Evolutionary conservation across 352 stramenopile genomes (phyloP).

Genomic region (Phytophthora citrophthora): DNA sequence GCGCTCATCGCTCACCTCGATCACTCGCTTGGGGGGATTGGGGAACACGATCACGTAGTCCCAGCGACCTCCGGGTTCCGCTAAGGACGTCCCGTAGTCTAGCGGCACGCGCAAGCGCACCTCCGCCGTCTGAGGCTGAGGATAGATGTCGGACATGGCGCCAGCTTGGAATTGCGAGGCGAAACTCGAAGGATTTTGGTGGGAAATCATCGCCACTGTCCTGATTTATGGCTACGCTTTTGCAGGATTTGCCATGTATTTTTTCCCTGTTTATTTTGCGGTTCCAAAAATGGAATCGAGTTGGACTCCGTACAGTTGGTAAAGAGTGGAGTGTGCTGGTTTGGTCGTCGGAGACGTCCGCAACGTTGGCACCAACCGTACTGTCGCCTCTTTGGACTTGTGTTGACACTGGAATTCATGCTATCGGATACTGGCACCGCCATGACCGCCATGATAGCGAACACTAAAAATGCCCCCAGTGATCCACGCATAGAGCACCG

Average conservation of each 20-base stretch:
- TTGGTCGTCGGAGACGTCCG: no score
- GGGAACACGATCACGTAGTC: constrained; percentile 90
- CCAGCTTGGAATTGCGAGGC: constrained; percentile 7
- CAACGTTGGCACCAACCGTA: no score
- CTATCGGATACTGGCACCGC: no score
- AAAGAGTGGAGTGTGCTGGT: no score
- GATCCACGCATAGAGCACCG: no score
- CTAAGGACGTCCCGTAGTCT: constrained; percentile 56
- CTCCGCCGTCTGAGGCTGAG: constrained; percentile 43
- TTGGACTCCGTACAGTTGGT: no score
- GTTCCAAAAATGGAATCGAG: no score
- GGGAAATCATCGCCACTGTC: background rate
- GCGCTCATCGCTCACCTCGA: constrained; percentile 66
- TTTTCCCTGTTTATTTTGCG: background rate
- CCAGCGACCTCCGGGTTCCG: constrained; percentile 54
- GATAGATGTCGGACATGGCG: constrained; percentile 38
- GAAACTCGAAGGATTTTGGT: constrained; percentile 1
- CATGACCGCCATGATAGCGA: no score
- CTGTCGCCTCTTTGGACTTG: no score
- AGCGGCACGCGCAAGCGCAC: constrained; percentile 41
- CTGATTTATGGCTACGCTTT: background rate
- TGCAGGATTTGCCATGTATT: constrained; percentile 1
- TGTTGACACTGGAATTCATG: no score
- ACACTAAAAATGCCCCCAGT: no score
- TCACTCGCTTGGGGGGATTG: constrained; percentile 67